Evolutionary conservation across 257 asterid species (phyloP), one percentile per base, ranked within the genome.

Genomic region (Lycium ferocissimum): DNA sequence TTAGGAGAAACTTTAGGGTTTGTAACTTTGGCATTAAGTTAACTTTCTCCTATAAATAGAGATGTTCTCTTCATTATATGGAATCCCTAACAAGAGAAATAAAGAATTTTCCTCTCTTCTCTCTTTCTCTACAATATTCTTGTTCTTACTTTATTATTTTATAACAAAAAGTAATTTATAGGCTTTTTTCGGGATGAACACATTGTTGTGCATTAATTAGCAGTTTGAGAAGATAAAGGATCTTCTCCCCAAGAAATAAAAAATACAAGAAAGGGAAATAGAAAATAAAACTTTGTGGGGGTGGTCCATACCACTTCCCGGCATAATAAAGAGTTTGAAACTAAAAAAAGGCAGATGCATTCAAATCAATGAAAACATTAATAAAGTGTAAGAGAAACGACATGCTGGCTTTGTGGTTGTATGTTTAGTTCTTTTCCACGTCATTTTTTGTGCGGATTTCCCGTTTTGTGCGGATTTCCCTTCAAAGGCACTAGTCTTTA

Each of bases 331-430:
- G 84, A 87, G 71, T 83, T 79, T 61, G 79, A 67, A 84, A 67
- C 45, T 63, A 45, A 59, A 26, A 12, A 35, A 57, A 22, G 78
- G 78, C 37, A 35, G 47, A 65, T 69, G 43, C 63, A 45, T 69
- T 79, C 81, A 87, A 85, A 86, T 87, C 86, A 83, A 87, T 20
- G 83, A 37, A 73, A 72, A 56, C 61, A 82, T 40, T 54, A 7
- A 65, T 54, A 20, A 66, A 76, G 47, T 22, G 40, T 56, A 65
- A 7, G 76, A 59, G 43, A 20, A 65, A 58, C 56, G 81, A 57
- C 63, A 45, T 45, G 83, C 82, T 76, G 66, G 78, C 84, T 53
- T 83, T 54, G 49, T 33, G 84, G 80, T n/a, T 78, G 65, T 80
- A 56, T 33, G 53, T 83, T 71, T 43, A 66, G 72, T 26, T 83